These are phyloP conservation scores for Colletotrichum sp. DNA, from an alignment of 2,329 filamentous ascomycete genomes.

Conservation along the genomic window DNA sequence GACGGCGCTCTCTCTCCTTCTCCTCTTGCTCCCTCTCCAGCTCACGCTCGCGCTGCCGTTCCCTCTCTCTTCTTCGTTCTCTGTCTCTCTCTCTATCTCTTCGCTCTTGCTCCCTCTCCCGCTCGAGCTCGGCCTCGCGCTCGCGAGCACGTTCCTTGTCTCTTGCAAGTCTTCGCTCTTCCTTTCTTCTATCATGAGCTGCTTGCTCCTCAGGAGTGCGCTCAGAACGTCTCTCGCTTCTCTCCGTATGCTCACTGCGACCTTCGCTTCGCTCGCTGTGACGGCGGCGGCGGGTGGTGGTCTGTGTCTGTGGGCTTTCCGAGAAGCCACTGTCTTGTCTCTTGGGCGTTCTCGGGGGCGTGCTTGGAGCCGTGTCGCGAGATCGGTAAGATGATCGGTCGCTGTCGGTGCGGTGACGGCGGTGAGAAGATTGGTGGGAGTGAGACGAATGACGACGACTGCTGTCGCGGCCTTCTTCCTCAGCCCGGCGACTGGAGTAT, in stretches of 20 bases:
- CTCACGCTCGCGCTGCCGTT: constrained; percentile 23
- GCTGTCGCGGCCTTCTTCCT: constrained; percentile 33
- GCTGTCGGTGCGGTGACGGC: constrained; percentile 43
- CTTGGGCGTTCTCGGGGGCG: constrained; percentile 42
- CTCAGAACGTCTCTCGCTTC: constrained; percentile 22
- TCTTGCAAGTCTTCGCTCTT: constrained; percentile 41
- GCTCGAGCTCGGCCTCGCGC: constrained; percentile 16
- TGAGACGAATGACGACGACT: constrained; percentile 28
- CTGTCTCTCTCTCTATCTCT: constrained; percentile 1
- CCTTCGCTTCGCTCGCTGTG: constrained; percentile 8
- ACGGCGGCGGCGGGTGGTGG: background rate
- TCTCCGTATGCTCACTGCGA: constrained; percentile 1
- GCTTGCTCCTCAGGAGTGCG: constrained; percentile 55
- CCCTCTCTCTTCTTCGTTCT: background rate
- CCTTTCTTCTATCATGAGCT: constrained; percentile 54
- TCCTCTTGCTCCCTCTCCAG: background rate
- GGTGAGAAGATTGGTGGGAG: constrained; percentile 21
- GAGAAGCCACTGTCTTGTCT: constrained; percentile 53
- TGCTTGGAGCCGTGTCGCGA: constrained; percentile 31
- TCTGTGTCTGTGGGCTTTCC: constrained; percentile 34
- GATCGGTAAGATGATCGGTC: constrained; percentile 32
- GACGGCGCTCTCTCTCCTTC: constrained; percentile 2
- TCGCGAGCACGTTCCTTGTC: constrained; percentile 17
- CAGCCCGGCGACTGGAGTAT: constrained; percentile 35
- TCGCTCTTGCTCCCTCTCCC: background rate